Conservation (phyloP, 768 basidiomycete genomes). For the Xanthoconium stramineum region DNA sequence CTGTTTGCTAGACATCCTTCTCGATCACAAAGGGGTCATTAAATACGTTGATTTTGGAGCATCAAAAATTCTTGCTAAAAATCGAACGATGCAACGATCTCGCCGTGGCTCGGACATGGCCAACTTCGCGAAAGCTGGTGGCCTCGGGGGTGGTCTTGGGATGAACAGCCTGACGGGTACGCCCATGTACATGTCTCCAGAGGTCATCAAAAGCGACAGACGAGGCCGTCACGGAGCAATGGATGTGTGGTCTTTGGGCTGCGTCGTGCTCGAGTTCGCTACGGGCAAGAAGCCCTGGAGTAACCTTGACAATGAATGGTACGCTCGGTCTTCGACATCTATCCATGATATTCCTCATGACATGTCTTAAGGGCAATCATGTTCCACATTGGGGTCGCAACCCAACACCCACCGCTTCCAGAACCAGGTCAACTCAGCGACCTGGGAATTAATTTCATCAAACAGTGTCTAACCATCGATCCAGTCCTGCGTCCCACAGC, state of each 20-base stretch:
- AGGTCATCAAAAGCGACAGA: constrained; percentile 93
- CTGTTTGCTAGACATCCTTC: constrained; percentile 74
- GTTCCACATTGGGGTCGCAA: constrained; percentile 98
- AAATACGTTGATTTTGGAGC: constrained; percentile 98
- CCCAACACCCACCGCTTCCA: constrained; percentile 93
- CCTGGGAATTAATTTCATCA: constrained; percentile 90
- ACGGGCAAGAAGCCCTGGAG: constrained; percentile 99
- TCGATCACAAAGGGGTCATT: constrained; percentile 86
- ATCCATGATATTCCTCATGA: constrained; percentile 4
- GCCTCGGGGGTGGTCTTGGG: constrained; percentile 38
- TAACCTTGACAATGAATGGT: constrained; percentile 99
- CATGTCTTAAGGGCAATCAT: constrained; percentile 83
- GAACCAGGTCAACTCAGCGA: constrained; percentile 87
- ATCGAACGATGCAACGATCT: constrained; percentile 73
- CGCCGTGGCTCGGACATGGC: constrained; percentile 53
- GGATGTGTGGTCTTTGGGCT: constrained; percentile 98
- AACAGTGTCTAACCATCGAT: constrained; percentile 86
- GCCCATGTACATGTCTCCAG: constrained; percentile 99
- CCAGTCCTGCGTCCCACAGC: constrained; percentile 82
- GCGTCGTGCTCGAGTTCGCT: constrained; percentile 94
- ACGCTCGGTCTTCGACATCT: constrained; percentile 17
- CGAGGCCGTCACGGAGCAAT: constrained; percentile 89
- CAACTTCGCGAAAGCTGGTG: constrained; percentile 32
- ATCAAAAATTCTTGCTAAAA: constrained; percentile 91
- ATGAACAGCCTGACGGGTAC: constrained; percentile 90